phyloP scores from a whole-genome alignment of 2,329 filamentous ascomycete genomes.

The Drechslerella coelobrocha region DNA sequence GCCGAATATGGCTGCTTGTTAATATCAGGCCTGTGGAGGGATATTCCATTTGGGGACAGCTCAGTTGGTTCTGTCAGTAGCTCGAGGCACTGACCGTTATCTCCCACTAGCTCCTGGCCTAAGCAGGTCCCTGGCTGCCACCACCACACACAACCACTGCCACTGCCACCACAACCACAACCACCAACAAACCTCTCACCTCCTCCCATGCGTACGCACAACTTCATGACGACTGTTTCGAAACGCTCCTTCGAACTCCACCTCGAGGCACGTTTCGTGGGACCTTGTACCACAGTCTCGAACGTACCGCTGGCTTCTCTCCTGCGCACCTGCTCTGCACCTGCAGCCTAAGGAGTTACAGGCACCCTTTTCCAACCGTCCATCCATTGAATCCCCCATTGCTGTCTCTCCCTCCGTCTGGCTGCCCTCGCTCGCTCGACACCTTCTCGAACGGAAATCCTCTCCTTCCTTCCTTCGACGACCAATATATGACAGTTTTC shows the following conservation, averaged over 20 bases:
- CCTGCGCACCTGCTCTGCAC: conserved; percentile 10
- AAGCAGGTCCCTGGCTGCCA: conserved; percentile 14
- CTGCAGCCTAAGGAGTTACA: neutral
- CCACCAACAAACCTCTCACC: conserved; percentile 12
- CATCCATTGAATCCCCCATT: conserved; percentile 3
- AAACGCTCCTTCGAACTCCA: conserved; percentile 38
- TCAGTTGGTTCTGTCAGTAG: conserved; percentile 36
- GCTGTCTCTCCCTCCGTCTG: conserved; percentile 3
- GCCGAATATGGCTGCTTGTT: conserved; percentile 32
- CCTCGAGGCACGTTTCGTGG: conserved; percentile 38
- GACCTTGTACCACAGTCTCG: conserved; percentile 39
- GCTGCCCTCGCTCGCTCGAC: conserved; percentile 3
- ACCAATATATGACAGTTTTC: conserved; percentile 18
- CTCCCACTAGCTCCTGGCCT: conserved; percentile 34
- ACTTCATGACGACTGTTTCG: conserved; percentile 29
- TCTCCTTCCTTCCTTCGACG: conserved; percentile 29
- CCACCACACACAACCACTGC: too few species aligned
- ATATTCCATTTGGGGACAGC: conserved; percentile 38
- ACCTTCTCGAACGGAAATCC: conserved; percentile 21
- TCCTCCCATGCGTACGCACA: conserved; percentile 18
- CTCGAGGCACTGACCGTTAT: conserved; percentile 31
- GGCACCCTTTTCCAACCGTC: neutral
- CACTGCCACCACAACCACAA: too few species aligned
- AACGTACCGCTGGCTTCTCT: conserved; percentile 26
- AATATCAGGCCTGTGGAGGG: conserved; percentile 35